A percentile compares a stretch with the other conserved stretches of the same genome.
These are phyloP conservation scores for Saccharum spontaneum DNA, from an alignment of 176 grass and related monocot genomes.

Conservation along the genomic window DNA sequence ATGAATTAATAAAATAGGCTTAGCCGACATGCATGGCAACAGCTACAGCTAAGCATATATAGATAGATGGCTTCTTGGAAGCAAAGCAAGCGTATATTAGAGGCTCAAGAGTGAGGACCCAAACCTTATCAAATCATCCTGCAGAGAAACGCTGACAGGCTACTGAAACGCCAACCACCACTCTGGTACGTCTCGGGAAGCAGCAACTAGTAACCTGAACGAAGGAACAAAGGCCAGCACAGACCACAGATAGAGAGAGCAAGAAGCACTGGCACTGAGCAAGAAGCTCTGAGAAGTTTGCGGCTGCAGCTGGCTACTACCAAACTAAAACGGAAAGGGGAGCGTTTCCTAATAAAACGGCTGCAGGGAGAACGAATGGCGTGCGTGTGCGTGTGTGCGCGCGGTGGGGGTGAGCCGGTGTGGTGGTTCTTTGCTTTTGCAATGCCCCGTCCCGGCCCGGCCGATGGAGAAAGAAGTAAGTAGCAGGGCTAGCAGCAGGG, in stretches of 20 bases:
- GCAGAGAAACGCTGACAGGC: constrained; percentile 28
- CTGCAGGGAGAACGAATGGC: constrained; percentile 43
- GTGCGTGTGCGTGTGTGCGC: not conserved
- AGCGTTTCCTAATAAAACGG: constrained; percentile 81
- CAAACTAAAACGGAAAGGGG: constrained; percentile 72
- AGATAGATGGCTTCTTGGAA: constrained; percentile 20
- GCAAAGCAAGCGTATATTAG: not conserved
- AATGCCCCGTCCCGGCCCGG: not conserved
- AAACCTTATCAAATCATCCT: constrained; percentile 42
- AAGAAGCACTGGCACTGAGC: not conserved
- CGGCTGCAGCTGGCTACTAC: not conserved
- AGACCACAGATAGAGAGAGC: not conserved
- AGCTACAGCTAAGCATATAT: constrained; percentile 18
- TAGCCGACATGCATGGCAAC: constrained; percentile 25
- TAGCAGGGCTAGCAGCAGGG: constrained; percentile 7
- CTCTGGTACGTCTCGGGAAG: not conserved
- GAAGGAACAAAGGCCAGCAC: not conserved
- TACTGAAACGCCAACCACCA: constrained; percentile 34
- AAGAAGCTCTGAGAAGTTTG: not conserved
- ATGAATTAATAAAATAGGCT: not conserved
- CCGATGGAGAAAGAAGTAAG: not conserved
- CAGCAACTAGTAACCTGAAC: not conserved
- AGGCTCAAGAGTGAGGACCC: constrained; percentile 13
- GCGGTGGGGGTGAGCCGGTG: not conserved
- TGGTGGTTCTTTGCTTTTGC: not conserved